These are phyloP conservation scores for Cenchrus fungigraminus DNA, from an alignment of 176 grass and related monocot genomes.

Conservation along the genomic window DNA sequence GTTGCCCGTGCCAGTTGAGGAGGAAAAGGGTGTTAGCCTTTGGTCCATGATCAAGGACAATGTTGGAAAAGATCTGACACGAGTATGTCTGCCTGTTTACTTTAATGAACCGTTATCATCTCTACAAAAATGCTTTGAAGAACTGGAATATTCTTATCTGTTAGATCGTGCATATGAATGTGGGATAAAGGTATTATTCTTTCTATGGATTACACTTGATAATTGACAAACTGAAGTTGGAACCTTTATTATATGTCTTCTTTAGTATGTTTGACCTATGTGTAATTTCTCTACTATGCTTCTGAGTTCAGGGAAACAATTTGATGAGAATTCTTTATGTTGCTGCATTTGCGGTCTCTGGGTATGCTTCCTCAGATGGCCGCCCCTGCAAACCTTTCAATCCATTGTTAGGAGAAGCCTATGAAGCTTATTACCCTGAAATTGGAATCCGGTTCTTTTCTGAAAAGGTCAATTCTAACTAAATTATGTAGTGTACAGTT, in stretches of 20 bases:
- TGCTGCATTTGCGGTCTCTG: slow-evolving; percentile 89
- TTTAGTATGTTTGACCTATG: too few relatives aligned
- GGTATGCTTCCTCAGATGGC: slow-evolving; percentile 74
- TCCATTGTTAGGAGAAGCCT: slow-evolving; percentile 94
- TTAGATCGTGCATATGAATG: slow-evolving; percentile 75
- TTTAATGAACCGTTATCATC: slow-evolving; percentile 90
- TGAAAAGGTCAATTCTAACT: slow-evolving; percentile 72
- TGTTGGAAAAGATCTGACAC: slow-evolving; percentile 89
- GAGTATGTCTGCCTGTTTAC: slow-evolving; percentile 90
- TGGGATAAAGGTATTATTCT: slow-evolving; percentile 35
- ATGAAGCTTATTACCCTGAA: slow-evolving; percentile 87
- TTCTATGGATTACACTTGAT: neutral
- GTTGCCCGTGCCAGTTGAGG: slow-evolving; percentile 75
- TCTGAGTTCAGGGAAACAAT: slow-evolving; percentile 65
- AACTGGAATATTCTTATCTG: slow-evolving; percentile 82
- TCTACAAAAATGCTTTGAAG: slow-evolving; percentile 91
- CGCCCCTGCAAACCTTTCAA: slow-evolving; percentile 95
- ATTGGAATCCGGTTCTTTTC: slow-evolving; percentile 83
- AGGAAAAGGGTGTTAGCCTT: slow-evolving; percentile 81
- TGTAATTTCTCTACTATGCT: slow-evolving; percentile 10
- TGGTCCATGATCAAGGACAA: slow-evolving; percentile 97
- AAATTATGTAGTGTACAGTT: too few relatives aligned
- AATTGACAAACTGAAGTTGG: too few relatives aligned
- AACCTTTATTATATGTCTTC: too few relatives aligned
- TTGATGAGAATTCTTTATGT: slow-evolving; percentile 85